Evolutionary conservation across 768 basidiomycete genomes (phyloP).

Genomic region (Auricularia sp.): DNA sequence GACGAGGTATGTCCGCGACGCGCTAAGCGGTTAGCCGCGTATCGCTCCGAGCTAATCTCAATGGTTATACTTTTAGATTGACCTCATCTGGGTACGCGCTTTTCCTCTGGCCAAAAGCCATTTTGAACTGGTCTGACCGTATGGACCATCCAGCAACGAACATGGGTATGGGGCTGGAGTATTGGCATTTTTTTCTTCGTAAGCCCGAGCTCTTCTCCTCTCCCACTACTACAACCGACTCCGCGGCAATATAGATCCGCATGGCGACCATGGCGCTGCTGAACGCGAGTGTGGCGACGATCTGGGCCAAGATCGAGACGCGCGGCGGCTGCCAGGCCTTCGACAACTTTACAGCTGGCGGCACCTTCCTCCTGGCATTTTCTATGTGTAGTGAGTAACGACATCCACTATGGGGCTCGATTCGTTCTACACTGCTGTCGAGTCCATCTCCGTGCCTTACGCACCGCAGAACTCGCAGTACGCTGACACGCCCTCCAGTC

Average conservation of each 20-base stretch:
- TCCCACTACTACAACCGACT: neutral
- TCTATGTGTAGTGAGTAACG: neutral
- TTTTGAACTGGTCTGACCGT: no score
- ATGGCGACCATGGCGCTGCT: neutral
- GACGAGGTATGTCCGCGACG: neutral
- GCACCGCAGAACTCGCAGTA: neutral
- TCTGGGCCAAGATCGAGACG: neutral
- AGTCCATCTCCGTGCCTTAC: no score
- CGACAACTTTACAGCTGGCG: neutral
- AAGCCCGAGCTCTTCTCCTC: neutral
- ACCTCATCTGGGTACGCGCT: neutral
- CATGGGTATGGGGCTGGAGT: neutral
- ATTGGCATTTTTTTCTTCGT: neutral
- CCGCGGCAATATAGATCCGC: neutral
- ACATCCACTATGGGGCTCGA: neutral
- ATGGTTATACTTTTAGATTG: neutral
- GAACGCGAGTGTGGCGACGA: neutral
- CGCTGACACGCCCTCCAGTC: neutral
- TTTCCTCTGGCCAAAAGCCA: no score
- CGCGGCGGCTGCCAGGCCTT: neutral
- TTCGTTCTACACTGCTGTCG: no score
- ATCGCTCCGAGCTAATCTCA: neutral
- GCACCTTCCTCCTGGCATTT: neutral
- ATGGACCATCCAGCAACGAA: neutral
- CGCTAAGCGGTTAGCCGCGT: neutral